Evolutionary conservation across 805 yeast genomes (phyloP).

Genomic region (Cyberlindnera japonica): DNA sequence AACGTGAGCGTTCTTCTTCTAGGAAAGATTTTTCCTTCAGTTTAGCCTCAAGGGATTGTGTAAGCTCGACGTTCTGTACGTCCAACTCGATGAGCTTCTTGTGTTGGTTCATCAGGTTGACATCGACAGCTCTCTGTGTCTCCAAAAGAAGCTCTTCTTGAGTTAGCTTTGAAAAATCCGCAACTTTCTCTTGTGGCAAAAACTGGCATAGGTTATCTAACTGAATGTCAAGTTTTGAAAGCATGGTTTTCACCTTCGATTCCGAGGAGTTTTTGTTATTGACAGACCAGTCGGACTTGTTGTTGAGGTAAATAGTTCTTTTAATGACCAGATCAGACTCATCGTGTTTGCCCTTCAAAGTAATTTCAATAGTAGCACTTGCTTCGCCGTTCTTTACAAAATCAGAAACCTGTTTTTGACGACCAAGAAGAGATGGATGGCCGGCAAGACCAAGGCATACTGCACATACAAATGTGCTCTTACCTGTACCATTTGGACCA

Average conservation of each 20-base stretch:
- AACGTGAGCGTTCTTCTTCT: slow-evolving; percentile 33
- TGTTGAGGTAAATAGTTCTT: slow-evolving; percentile 32
- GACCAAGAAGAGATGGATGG: slow-evolving; percentile 67
- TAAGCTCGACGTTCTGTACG: slow-evolving; percentile 32
- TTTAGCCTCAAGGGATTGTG: background rate
- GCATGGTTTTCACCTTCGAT: slow-evolving; percentile 39
- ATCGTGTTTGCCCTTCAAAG: slow-evolving; percentile 33
- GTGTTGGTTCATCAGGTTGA: slow-evolving; percentile 55
- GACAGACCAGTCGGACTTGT: slow-evolving; percentile 50
- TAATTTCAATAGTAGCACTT: slow-evolving; percentile 33
- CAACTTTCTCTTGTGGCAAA: slow-evolving; percentile 92
- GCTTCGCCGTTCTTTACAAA: slow-evolving; percentile 69
- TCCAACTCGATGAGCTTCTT: slow-evolving; percentile 53
- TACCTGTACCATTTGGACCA: slow-evolving; percentile 97
- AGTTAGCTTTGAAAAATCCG: slow-evolving; percentile 79
- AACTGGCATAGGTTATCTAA: slow-evolving; percentile 91
- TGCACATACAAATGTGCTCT: slow-evolving; percentile 89
- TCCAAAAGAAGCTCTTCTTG: slow-evolving; percentile 72
- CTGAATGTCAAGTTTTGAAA: slow-evolving; percentile 64
- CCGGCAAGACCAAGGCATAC: slow-evolving; percentile 88
- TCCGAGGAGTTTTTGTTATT: slow-evolving; percentile 42
- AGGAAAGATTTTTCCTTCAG: slow-evolving; percentile 4
- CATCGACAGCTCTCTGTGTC: slow-evolving; percentile 77
- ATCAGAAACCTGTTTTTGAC: slow-evolving; percentile 53
- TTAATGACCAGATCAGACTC: slow-evolving; percentile 39